Percentiles rank a stretch among this genome's conserved stretches.
Conservation (phyloP, 768 basidiomycete species). For the Calocybe gangraenosa region DNA sequence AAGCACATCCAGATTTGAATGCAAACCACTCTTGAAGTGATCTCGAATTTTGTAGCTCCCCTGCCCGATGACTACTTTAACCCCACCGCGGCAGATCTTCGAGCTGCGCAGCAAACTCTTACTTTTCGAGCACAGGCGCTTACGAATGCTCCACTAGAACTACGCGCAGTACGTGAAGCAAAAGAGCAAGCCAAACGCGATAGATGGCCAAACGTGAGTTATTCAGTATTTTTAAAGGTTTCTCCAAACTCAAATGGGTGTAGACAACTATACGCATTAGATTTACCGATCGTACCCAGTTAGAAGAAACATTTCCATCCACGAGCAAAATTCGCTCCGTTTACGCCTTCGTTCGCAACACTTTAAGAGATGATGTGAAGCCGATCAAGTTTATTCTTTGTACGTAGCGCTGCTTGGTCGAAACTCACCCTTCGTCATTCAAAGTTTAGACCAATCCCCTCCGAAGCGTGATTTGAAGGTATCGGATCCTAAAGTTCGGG, state of each 20-base stretch:
- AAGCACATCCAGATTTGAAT: conserved; percentile 18
- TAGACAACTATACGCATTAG: conserved; percentile 81
- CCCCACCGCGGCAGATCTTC: conserved; percentile 68
- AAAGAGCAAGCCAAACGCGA: conserved; percentile 54
- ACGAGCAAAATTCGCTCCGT: conserved; percentile 75
- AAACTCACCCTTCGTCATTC: neutral
- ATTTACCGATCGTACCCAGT: conserved; percentile 76
- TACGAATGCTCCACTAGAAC: conserved; percentile 65
- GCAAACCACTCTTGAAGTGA: too few relatives aligned
- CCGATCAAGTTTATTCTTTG: conserved; percentile 82
- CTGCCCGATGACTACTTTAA: conserved; percentile 74
- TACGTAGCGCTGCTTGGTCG: conserved; percentile 34
- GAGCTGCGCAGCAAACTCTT: conserved; percentile 60
- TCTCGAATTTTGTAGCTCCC: conserved; percentile 27
- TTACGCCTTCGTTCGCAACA: conserved; percentile 78
- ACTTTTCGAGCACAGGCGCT: conserved; percentile 59
- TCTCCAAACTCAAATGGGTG: conserved; percentile 1
- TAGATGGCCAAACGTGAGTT: conserved; percentile 68
- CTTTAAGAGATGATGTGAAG: conserved; percentile 70
- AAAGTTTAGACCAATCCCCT: conserved; percentile 65
- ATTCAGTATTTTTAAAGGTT: neutral
- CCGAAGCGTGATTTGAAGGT: conserved; percentile 83
- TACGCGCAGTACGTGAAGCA: conserved; percentile 60
- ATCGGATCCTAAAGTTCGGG: conserved; percentile 69
- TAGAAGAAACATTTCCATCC: conserved; percentile 78